Conservation (phyloP, 129 eudicot genomes). For the Escallonia herrerae region DNA sequence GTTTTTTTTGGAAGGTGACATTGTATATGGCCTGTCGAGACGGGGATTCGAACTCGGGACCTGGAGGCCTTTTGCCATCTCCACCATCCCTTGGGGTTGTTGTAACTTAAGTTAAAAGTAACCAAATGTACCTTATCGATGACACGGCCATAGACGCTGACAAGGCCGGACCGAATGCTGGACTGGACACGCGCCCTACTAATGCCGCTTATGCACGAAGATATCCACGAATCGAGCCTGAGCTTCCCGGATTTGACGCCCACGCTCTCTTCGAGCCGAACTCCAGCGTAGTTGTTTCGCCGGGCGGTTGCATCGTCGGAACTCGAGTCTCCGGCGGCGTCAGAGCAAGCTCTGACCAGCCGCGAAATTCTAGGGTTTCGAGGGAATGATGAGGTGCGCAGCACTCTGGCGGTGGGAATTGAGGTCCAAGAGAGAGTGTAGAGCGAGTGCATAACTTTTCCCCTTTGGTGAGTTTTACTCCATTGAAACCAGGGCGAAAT, state of each 20-base stretch:
- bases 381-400: conserved; percentile 5
- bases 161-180: conserved; percentile 69
- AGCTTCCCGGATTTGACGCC: conserved; percentile 30
- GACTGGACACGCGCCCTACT: conserved; percentile 98
- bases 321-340: conserved; percentile 1
- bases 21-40: too few species aligned
- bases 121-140: conserved; percentile 49
- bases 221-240: conserved; percentile 81
- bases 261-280: conserved; percentile 51
- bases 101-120: background rate
- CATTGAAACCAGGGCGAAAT: too few species aligned
- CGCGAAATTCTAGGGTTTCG: conserved; percentile 20
- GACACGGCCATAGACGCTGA: conserved; percentile 62
- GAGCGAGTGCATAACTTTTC: conserved; percentile 10
- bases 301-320: conserved; percentile 19
- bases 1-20: too few species aligned
- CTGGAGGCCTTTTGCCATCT: too few species aligned
- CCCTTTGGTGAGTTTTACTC: background rate
- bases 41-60: too few species aligned
- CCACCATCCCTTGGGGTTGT: too few species aligned
- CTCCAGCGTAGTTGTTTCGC: conserved; percentile 49
- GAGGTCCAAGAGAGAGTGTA: conserved; percentile 6
- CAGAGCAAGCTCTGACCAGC: conserved; percentile 20
- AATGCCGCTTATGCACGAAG: conserved; percentile 60
- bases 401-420: conserved; percentile 13